Conservation (phyloP, 176 grass and related monocot species). For the Zizania latifolia region DNA sequence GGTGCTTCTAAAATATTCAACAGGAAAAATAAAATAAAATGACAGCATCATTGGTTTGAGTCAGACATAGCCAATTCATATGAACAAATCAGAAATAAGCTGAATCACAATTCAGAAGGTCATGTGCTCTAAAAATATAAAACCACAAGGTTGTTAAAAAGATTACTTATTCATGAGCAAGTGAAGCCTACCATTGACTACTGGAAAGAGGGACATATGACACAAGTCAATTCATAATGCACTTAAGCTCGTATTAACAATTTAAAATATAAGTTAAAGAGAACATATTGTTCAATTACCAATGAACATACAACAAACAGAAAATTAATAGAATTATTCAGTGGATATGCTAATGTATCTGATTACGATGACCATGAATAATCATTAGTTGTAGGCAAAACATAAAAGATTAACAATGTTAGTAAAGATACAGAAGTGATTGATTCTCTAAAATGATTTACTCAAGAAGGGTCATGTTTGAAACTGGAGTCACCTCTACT, state of each 20-base stretch:
- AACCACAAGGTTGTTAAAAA: neutral
- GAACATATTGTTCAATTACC: neutral
- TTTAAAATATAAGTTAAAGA: neutral
- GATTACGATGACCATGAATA: neutral
- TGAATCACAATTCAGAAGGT: neutral
- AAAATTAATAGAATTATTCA: neutral
- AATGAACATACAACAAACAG: neutral
- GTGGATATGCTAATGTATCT: neutral
- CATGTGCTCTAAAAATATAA: no score
- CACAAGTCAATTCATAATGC: neutral
- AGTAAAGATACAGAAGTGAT: neutral
- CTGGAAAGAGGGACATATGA: neutral
- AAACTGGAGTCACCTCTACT: neutral
- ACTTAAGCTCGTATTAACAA: neutral
- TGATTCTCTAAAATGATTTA: neutral
- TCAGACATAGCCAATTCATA: neutral
- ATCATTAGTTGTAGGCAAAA: neutral
- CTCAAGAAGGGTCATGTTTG: neutral
- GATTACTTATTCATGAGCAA: neutral
- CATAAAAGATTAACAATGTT: neutral
- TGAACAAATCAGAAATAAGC: neutral
- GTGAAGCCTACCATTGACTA: neutral
- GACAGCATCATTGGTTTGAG: neutral
- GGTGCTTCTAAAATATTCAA: neutral
- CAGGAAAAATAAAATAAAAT: neutral